Percentiles rank a stretch among this genome's conserved stretches.
phyloP scores from a whole-genome alignment of 148 eudicot species.

The Cornus kousa region DNA sequence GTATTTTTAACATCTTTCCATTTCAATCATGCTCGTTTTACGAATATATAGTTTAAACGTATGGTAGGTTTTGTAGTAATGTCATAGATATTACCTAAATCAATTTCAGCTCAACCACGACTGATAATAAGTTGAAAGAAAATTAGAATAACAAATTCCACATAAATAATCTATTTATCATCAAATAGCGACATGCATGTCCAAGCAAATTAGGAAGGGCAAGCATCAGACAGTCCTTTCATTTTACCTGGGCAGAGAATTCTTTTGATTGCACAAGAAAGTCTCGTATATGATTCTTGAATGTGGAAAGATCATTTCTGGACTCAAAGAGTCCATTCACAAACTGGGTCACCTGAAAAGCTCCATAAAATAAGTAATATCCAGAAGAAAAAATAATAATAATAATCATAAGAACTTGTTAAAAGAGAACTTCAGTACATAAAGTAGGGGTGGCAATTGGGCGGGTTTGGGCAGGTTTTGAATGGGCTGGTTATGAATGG shows the following conservation, averaged over 20 bases:
- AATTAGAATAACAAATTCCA: background rate
- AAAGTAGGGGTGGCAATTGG: no score
- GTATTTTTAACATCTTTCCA: no score
- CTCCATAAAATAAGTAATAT: conserved; percentile 7
- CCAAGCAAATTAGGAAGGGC: background rate
- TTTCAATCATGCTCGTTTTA: no score
- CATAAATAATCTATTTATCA: background rate
- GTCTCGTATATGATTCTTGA: conserved; percentile 91
- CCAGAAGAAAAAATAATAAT: background rate
- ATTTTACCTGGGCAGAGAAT: conserved; percentile 87
- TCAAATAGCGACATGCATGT: background rate
- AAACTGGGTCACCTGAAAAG: conserved; percentile 81
- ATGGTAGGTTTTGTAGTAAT: no score
- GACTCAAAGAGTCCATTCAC: conserved; percentile 86
- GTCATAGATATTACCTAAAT: no score
- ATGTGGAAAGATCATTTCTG: conserved; percentile 63
- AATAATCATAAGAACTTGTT: no score
- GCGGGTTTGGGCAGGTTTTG: no score
- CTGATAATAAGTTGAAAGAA: no score
- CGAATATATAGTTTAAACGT: no score
- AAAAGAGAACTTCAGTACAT: no score
- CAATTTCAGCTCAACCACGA: no score
- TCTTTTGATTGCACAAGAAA: conserved; percentile 97
- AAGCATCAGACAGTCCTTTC: background rate
- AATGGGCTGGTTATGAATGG: no score